Conservation (phyloP, 331 rosid species). For the Quercus lobata region DNA sequence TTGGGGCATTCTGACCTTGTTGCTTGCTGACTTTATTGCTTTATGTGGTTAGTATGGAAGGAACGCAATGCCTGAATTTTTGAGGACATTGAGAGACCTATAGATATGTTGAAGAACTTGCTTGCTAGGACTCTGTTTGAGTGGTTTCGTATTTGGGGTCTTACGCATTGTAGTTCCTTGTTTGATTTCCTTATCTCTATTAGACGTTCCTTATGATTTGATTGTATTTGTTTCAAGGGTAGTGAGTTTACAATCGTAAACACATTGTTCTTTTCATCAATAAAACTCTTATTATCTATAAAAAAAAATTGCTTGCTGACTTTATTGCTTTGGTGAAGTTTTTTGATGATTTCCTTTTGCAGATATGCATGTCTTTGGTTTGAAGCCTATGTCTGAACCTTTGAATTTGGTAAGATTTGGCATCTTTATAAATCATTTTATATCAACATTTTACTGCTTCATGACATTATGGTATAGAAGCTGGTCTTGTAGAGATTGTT, state of each 20-base stretch:
- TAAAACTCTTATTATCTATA: no score
- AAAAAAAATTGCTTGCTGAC: neutral
- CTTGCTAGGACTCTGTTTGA: no score
- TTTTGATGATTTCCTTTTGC: conserved; percentile 31
- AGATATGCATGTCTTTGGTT: conserved; percentile 96
- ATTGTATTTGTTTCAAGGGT: no score
- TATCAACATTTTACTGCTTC: neutral
- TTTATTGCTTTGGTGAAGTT: neutral
- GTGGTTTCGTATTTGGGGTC: no score
- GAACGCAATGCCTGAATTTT: no score
- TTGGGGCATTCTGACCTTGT: neutral
- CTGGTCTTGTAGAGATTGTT: neutral
- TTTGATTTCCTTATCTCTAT: no score
- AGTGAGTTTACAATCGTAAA: no score
- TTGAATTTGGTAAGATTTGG: conserved; percentile 71
- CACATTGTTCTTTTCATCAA: no score
- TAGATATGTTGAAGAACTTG: no score
- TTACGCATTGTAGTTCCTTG: no score
- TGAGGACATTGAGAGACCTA: no score
- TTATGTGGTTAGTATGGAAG: neutral
- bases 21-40: neutral
- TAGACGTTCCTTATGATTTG: no score
- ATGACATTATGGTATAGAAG: neutral
- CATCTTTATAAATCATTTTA: neutral
- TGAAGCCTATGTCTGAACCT: conserved; percentile 86